Evolutionary conservation across 176 grass and related monocot genomes (phyloP).

Genomic region (Aegilops sharonensis): DNA sequence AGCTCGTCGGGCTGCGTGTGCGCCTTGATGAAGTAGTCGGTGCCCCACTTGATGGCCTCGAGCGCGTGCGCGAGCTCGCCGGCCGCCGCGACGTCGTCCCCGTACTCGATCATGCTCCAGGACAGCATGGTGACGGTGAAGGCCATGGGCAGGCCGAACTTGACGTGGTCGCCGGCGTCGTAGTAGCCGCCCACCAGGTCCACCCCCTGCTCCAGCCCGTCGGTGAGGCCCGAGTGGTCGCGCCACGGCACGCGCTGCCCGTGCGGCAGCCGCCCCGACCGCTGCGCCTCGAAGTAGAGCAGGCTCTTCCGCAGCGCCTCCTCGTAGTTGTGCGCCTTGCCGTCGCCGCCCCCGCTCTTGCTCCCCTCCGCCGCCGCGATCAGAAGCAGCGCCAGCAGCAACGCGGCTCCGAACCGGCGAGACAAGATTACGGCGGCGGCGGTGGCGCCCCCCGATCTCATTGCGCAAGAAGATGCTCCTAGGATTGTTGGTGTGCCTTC

Average conservation of each 20-base stretch:
- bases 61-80: constrained; percentile 66
- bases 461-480: neutral
- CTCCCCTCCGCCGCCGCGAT: neutral
- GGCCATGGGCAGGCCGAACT: constrained; percentile 87
- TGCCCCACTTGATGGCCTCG: constrained; percentile 85
- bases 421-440: neutral
- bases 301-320: constrained; percentile 82
- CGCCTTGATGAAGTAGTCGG: constrained; percentile 91
- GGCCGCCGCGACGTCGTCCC: constrained; percentile 49
- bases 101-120: constrained; percentile 77
- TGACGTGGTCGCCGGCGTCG: constrained; percentile 86
- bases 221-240: constrained; percentile 91
- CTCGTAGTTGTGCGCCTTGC: constrained; percentile 56
- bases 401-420: neutral
- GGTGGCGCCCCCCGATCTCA: constrained; percentile 7
- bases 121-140: constrained; percentile 91
- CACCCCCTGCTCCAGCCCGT: constrained; percentile 89
- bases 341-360: neutral
- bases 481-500: neutral
- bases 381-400: neutral
- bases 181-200: constrained; percentile 86
- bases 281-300: constrained; percentile 97
- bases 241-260: constrained; percentile 81
- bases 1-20: constrained; percentile 70
- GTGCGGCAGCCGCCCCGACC: constrained; percentile 83